Conservation (phyloP, 768 basidiomycete species). For the Psilocybe tampanensis region DNA sequence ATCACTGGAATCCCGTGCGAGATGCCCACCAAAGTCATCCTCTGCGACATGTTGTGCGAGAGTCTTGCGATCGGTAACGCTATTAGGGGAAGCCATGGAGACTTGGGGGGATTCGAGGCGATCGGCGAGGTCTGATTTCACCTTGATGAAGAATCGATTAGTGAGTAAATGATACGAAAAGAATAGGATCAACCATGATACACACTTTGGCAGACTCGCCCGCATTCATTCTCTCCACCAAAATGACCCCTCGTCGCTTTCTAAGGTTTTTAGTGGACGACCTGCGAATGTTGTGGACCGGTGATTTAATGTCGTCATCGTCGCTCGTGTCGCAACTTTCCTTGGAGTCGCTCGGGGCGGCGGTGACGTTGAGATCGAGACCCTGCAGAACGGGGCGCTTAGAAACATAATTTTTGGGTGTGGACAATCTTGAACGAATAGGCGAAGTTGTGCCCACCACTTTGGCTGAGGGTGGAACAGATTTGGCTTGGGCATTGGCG, state of each 20-base stretch:
- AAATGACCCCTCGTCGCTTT: constrained; percentile 25
- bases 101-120: too few species aligned
- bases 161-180: neutral
- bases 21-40: too few species aligned
- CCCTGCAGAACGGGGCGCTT: constrained; percentile 1
- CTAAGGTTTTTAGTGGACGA: constrained; percentile 19
- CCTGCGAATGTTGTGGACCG: neutral
- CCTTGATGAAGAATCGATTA: neutral
- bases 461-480: neutral
- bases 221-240: constrained; percentile 13
- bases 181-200: neutral
- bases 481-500: neutral
- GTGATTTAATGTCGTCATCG: neutral
- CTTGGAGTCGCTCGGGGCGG: neutral
- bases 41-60: too few species aligned
- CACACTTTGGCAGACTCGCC: constrained; percentile 3
- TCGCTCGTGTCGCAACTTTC: neutral
- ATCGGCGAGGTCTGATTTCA: too few species aligned
- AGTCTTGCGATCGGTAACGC: too few species aligned
- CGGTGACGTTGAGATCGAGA: neutral
- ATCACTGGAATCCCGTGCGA: too few species aligned
- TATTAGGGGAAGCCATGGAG: too few species aligned
- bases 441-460: constrained; percentile 1
- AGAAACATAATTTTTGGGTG: neutral
- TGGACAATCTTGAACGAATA: constrained; percentile 11